Evolutionary conservation across 2,329 filamentous ascomycete genomes (phyloP).

Genomic region (Zymoseptoria pseudotritici): DNA sequence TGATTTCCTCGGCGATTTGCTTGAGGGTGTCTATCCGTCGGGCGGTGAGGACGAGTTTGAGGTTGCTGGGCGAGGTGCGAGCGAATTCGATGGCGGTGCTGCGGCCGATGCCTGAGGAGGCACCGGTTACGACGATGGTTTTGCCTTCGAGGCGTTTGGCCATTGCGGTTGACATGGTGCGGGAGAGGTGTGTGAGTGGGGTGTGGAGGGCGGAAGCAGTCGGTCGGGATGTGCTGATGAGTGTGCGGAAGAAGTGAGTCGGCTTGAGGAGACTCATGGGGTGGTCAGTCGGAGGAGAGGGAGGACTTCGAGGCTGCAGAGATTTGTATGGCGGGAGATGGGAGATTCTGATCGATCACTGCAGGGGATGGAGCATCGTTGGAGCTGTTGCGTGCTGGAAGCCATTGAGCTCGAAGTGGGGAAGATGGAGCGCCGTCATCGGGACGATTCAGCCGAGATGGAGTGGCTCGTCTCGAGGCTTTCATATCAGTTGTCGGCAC

Average conservation of each 20-base stretch:
- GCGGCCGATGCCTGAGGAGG: constrained; percentile 83
- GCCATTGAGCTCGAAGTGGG: neutral
- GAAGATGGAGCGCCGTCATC: too few species aligned
- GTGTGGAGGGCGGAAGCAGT: neutral
- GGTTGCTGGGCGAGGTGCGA: constrained; percentile 66
- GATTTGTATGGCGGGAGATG: constrained; percentile 5
- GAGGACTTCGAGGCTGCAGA: neutral
- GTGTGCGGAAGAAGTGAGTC: constrained; percentile 7
- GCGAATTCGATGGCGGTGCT: constrained; percentile 87
- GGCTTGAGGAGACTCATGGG: constrained; percentile 9
- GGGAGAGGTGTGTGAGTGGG: constrained; percentile 2
- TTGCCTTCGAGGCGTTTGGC: constrained; percentile 84
- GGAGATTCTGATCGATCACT: constrained; percentile 6
- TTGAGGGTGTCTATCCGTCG: constrained; percentile 71
- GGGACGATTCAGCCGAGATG: too few species aligned
- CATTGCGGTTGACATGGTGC: constrained; percentile 61
- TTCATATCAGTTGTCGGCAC: neutral
- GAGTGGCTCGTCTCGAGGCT: too few species aligned
- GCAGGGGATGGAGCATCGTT: neutral
- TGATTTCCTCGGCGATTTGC: constrained; percentile 69
- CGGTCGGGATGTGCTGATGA: constrained; percentile 2
- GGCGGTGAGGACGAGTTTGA: constrained; percentile 85
- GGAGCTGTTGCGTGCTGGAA: neutral
- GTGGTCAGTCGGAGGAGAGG: neutral
- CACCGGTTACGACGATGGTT: constrained; percentile 85